Evolutionary conservation across 2,329 filamentous ascomycete genomes (phyloP).

Genomic region (Chalaropsis thielavioides): DNA sequence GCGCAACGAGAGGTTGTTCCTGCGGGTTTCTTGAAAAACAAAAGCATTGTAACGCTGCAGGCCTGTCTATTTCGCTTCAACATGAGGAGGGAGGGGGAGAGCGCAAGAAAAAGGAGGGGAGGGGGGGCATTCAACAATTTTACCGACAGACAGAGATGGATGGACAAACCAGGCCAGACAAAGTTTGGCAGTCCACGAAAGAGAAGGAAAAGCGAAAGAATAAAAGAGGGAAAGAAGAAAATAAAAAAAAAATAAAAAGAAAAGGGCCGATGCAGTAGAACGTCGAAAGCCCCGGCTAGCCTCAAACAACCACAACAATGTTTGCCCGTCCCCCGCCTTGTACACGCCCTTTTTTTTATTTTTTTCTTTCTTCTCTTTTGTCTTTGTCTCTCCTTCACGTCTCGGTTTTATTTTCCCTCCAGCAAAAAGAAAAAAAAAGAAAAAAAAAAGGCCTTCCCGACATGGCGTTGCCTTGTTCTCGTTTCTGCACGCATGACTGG

Average conservation of each 20-base stretch:
- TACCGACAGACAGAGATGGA: no score
- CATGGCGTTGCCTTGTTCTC: no score
- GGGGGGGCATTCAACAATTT: no score
- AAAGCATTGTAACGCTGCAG: neutral
- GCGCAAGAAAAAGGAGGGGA: neutral
- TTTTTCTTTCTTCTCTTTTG: neutral
- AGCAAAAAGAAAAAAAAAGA: neutral
- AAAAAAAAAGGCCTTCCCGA: no score
- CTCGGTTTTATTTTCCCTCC: no score
- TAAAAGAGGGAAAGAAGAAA: neutral
- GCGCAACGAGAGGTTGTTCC: neutral
- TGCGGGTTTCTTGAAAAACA: neutral
- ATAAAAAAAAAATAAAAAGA: neutral
- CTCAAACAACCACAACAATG: neutral
- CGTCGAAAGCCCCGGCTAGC: neutral
- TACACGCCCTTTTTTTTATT: neutral
- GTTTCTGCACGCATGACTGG: no score
- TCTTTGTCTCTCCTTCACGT: neutral
- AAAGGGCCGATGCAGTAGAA: conserved; percentile 2
- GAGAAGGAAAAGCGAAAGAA: neutral
- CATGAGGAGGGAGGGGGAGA: neutral
- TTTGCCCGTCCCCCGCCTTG: no score
- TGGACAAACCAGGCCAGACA: no score
- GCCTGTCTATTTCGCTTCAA: neutral
- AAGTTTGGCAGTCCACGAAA: no score